Evolutionary conservation across 352 stramenopile genomes (phyloP).

Genomic region (Pythium grandisporangium): DNA sequence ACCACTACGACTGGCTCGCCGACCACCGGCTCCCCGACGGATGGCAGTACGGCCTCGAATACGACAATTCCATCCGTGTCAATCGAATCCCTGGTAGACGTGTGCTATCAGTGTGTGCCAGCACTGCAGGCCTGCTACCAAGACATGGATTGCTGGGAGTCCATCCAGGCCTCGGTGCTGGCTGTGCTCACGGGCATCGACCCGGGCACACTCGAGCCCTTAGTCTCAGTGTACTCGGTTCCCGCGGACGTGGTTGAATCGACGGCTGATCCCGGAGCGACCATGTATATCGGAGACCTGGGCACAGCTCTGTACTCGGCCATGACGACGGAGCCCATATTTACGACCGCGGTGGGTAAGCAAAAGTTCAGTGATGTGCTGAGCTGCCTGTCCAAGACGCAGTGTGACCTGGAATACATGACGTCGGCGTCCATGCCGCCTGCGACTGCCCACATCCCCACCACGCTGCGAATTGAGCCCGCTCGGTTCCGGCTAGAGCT

Average conservation of each 20-base stretch:
- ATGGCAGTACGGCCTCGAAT: too few relatives aligned
- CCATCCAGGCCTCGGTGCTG: too few relatives aligned
- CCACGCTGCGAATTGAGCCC: background rate
- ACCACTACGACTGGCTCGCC: too few relatives aligned
- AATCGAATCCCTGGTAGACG: background rate
- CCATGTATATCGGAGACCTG: constrained; percentile 2
- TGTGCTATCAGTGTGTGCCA: constrained; percentile 4
- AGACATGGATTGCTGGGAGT: constrained; percentile 7
- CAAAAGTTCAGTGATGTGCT: constrained; percentile 4
- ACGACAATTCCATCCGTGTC: too few relatives aligned
- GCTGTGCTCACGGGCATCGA: too few relatives aligned
- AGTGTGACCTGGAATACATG: constrained; percentile 11
- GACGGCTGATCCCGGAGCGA: too few relatives aligned
- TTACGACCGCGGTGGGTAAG: constrained; percentile 1
- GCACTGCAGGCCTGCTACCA: constrained; percentile 7
- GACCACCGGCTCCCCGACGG: too few relatives aligned
- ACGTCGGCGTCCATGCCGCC: constrained; percentile 4
- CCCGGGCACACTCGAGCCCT: too few relatives aligned
- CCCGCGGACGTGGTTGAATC: too few relatives aligned
- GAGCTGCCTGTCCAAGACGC: background rate
- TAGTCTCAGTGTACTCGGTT: too few relatives aligned
- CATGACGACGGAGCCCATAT: background rate
- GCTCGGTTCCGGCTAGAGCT: background rate
- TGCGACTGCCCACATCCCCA: constrained; percentile 8
- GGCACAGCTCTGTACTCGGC: background rate